Evolutionary conservation across 352 stramenopile genomes (phyloP), one percentile per base, ranked within the genome.

Genomic region (Phytophthora megakarya): DNA sequence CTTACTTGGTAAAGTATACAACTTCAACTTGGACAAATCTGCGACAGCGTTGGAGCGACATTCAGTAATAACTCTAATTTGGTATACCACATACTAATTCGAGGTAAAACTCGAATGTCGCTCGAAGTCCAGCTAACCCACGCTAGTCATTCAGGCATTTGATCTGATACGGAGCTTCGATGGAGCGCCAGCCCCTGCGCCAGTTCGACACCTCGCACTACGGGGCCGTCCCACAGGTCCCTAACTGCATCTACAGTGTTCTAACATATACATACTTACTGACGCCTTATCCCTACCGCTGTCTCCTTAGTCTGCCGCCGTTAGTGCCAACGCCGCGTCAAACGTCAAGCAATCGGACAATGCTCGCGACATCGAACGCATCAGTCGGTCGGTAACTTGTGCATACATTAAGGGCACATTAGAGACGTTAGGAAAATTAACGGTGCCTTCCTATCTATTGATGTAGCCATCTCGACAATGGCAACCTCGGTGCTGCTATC

Each of bases 401-500:
- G 18, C 13, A 44, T 15, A 56, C 21, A 39, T 38, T 10, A 11
- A 9, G 9, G n/a, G 16, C 11, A 3, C 11, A 8, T 21, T 9
- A 19, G 22, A 0, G 1, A 63, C 7, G 1, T 46, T 33, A 25
- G 22, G 18, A 8, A 42, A 30, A 26, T 40, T 52, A 30, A 3
- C 23, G 15, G 12, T 40, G 13, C 21, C 33, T 11, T 50, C 21
- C 28, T 55, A 28, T 46, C 32, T 50, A 9, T 18, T 47, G 33
- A 6, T 47, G 22, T 58, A 94, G 86, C 0, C 87, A 89, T 54
- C 61, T 95, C 45, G 86, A 95, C 64, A 87, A 93, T 73, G 91
- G 86, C 30, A 69, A 78, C 30, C 78, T 95, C 48, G 86, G 86
- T 3, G 73, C 82, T 5, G 68, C 68, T 8, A 61, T 93, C n/a